phyloP scores from a whole-genome alignment of 1,139 yeast species.

The Komagataea norvegica region DNA sequence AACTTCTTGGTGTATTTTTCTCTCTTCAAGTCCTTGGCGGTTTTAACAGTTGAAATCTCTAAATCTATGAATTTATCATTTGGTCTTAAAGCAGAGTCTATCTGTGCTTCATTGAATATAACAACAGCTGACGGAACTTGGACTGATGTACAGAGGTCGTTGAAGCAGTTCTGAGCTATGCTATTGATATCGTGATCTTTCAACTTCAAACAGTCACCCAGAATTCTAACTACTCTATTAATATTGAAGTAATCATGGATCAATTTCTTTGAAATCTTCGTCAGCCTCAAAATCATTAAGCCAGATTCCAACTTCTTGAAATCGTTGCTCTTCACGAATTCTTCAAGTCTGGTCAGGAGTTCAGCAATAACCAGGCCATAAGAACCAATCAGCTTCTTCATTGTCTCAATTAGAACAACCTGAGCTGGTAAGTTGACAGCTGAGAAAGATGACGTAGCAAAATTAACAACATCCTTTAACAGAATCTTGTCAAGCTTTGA shows the following conservation, averaged over 20 bases:
- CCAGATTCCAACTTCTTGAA: conserved; percentile 64
- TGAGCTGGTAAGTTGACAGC: conserved; percentile 72
- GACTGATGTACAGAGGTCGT: conserved; percentile 42
- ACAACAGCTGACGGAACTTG: conserved; percentile 60
- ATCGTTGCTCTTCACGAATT: conserved; percentile 51
- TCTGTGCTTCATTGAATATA: conserved; percentile 41
- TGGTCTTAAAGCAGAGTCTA: conserved; percentile 53
- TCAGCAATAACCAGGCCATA: conserved; percentile 47
- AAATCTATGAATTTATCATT: conserved; percentile 53
- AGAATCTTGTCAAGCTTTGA: conserved; percentile 61
- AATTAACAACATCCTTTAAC: conserved; percentile 61
- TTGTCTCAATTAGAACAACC: conserved; percentile 59
- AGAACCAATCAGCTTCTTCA: conserved; percentile 72
- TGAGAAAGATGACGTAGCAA: conserved; percentile 69
- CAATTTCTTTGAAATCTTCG: conserved; percentile 49
- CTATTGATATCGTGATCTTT: conserved; percentile 54
- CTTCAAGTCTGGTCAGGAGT: conserved; percentile 38
- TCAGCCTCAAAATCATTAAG: conserved; percentile 49
- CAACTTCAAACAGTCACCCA: conserved; percentile 53
- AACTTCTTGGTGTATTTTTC: conserved; percentile 39
- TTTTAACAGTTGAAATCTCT: conserved; percentile 50
- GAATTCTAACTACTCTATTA: conserved; percentile 40
- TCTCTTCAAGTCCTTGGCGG: conserved; percentile 58
- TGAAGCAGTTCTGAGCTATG: conserved; percentile 47
- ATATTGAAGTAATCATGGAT: conserved; percentile 55